Percentiles rank a stretch among this genome's conserved stretches.
These are phyloP conservation scores for Lyophyllum atratum DNA, from an alignment of 768 basidiomycete genomes.

Conservation along the genomic window DNA sequence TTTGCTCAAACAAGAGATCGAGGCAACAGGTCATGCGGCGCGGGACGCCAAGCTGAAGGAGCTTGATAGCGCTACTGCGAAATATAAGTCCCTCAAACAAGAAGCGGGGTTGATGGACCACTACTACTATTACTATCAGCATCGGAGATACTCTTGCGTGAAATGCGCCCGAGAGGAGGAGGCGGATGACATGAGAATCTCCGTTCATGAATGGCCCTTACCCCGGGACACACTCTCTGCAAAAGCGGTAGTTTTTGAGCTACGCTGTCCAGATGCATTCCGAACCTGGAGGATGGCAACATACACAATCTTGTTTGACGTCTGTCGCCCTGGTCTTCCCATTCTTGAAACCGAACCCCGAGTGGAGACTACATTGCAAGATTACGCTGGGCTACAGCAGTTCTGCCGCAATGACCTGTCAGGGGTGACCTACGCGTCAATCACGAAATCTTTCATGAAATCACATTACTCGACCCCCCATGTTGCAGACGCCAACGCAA, in stretches of 20 bases:
- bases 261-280: constrained; percentile 39
- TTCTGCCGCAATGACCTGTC: not conserved
- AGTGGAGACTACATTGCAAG: not conserved
- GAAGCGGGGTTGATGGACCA: constrained; percentile 11
- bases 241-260: constrained; percentile 41
- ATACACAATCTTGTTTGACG: constrained; percentile 36
- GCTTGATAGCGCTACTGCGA: constrained; percentile 20
- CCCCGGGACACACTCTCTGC: constrained; percentile 25
- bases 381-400: not conserved
- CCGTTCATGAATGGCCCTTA: constrained; percentile 49
- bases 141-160: constrained; percentile 16
- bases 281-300: constrained; percentile 46
- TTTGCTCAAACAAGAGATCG: constrained; percentile 26
- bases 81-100: constrained; percentile 18
- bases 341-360: no score
- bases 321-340: constrained; percentile 22
- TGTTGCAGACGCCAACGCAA: constrained; percentile 14
- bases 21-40: constrained; percentile 20
- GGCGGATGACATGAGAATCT: constrained; percentile 26
- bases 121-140: not conserved
- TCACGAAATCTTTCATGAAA: constrained; percentile 28
- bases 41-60: constrained; percentile 26
- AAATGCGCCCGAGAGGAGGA: constrained; percentile 26
- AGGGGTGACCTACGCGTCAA: constrained; percentile 38
- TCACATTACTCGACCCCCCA: constrained; percentile 30